A percentile compares a stretch with the other conserved stretches of the same genome.
phyloP scores from a whole-genome alignment of 345 rosid genomes.

The Populus ilicifolia region DNA sequence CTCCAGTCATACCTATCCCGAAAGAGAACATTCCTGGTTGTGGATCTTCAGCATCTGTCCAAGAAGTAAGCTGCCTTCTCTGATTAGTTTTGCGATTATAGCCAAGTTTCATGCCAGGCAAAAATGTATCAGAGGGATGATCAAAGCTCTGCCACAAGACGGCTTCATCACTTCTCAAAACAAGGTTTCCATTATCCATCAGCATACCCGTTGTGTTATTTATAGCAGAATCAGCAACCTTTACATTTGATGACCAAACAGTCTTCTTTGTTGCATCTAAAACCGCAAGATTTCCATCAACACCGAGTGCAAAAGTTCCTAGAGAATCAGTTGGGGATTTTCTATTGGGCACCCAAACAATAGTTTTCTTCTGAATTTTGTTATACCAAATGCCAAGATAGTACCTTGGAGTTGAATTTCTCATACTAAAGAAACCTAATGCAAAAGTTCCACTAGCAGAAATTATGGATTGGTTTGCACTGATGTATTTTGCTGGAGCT shows the following conservation, averaged over 20 bases:
- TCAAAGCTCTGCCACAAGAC: slow-evolving; percentile 12
- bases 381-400: not conserved
- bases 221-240: not conserved
- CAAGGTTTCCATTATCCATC: not conserved
- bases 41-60: not conserved
- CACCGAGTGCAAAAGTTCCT: not conserved
- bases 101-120: slow-evolving; percentile 7
- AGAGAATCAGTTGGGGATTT: not conserved
- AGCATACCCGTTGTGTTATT: not conserved
- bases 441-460: too few relatives aligned
- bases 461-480: too few relatives aligned
- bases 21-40: not conserved
- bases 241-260: not conserved
- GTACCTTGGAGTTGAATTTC: too few relatives aligned
- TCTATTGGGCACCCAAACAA: not conserved
- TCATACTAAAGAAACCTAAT: too few relatives aligned
- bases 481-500: too few relatives aligned
- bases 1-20: not conserved
- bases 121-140: slow-evolving; percentile 1
- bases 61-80: not conserved
- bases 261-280: not conserved
- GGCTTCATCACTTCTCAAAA: not conserved
- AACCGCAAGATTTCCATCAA: not conserved
- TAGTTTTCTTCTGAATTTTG: not conserved
- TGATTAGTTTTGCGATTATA: not conserved